A percentile compares a stretch with the other conserved stretches of the same genome.
Evolutionary conservation across 768 basidiomycete species (phyloP).

Genomic region (Porphyrellus cyaneotinctus): DNA sequence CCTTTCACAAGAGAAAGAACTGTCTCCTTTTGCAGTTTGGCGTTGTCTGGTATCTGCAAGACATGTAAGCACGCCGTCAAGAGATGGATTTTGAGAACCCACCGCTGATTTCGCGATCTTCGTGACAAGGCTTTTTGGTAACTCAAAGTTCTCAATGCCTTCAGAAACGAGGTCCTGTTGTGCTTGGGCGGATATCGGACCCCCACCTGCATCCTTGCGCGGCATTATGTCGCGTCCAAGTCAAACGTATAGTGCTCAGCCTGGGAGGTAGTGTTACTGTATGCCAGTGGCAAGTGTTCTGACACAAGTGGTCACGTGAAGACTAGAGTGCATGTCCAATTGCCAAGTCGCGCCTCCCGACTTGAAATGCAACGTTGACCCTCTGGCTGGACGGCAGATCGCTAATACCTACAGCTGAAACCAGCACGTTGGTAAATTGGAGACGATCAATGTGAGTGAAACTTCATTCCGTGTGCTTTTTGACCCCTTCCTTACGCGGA

Average conservation of each 20-base stretch:
- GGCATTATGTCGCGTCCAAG: constrained; percentile 46
- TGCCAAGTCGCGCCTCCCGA: no score
- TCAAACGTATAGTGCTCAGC: not conserved
- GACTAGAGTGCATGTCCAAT: no score
- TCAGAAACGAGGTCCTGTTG: constrained; percentile 80
- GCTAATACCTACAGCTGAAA: not conserved
- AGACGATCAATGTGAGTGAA: not conserved
- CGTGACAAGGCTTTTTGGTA: constrained; percentile 78
- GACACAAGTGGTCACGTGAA: constrained; percentile 7
- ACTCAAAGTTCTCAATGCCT: constrained; percentile 85
- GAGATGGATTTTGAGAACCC: constrained; percentile 25
- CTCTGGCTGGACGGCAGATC: not conserved
- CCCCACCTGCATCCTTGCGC: constrained; percentile 56
- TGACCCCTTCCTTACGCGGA: not conserved
- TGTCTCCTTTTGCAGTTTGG: constrained; percentile 88
- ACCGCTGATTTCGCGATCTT: constrained; percentile 85
- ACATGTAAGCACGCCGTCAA: not conserved
- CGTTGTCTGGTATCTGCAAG: constrained; percentile 71
- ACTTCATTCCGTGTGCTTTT: not conserved
- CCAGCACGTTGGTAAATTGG: not conserved
- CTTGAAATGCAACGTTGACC: not conserved
- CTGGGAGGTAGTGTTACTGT: no score
- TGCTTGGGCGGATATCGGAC: constrained; percentile 61
- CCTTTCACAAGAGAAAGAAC: constrained; percentile 80
- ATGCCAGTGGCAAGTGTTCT: no score